phyloP scores from a whole-genome alignment of 805 yeast species.

The Yamadazyma akitaensis region DNA sequence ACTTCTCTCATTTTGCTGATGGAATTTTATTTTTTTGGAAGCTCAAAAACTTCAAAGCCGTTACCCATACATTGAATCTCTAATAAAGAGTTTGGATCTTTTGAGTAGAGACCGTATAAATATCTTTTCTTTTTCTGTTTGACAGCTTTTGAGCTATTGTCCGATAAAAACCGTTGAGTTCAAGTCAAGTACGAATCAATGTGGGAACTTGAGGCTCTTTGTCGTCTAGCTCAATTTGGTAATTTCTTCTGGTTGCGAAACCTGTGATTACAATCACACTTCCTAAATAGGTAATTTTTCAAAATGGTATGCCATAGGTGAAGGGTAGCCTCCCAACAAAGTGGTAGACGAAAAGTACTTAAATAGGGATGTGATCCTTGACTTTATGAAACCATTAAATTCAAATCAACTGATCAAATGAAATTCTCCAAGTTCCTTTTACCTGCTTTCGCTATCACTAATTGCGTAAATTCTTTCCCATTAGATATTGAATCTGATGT shows the following conservation, averaged over 20 bases:
- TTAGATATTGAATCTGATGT: neutral
- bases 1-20: too few species aligned
- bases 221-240: slow-evolving; percentile 5
- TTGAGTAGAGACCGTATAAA: neutral
- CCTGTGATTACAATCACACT: neutral
- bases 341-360: neutral
- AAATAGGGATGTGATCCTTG: slow-evolving; percentile 1
- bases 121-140: neutral
- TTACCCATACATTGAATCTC: too few species aligned
- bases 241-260: neutral
- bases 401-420: neutral
- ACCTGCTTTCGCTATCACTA: slow-evolving; percentile 2
- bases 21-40: too few species aligned
- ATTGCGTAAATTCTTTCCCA: slow-evolving; percentile 1
- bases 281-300: slow-evolving; percentile 4
- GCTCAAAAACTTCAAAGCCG: too few species aligned
- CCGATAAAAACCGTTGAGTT: neutral
- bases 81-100: too few species aligned
- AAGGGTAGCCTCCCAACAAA: neutral
- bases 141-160: neutral
- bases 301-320: neutral
- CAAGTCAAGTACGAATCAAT: neutral
- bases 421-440: slow-evolving; percentile 1
- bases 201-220: slow-evolving; percentile 1
- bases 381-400: neutral